Evolutionary conservation across 2,329 filamentous ascomycete species (phyloP), one percentile per base, ranked within the genome.

Genomic region (Sodiomyces alkalinus): DNA sequence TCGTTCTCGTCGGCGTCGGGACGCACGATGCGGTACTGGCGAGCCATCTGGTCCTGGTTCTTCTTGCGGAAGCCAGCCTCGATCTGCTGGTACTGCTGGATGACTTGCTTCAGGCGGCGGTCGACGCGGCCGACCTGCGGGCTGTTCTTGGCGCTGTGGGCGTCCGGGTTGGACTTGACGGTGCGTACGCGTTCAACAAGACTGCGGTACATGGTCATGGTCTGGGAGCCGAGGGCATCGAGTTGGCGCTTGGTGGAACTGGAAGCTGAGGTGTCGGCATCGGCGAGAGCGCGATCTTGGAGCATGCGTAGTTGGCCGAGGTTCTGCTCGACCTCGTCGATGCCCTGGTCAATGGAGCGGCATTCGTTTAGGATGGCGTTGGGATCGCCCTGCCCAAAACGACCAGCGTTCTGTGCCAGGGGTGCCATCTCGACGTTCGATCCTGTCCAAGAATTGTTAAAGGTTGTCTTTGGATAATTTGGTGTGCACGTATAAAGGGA

Each of bases 21-120:
- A 38, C 74, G 70, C 31, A 90, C 86, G 48, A 96, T 94, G 33
- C 80, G 71, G 56, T 92, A 93, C 51, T 94, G 85, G 31, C 90
- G 72, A 39, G 75, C 79, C 58, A 92, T 80, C 53, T 92, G 82
- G 27, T 83, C 79, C 49, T 81, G 69, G 18, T 82, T 73, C 41
- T 78, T 75, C 53, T 80, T 79, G 47, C 79, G 72, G 64, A 86
- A 93, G 14, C 75, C 67, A 2, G 71, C 71, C 53, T 96, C 86
- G 31, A 82, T 64, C 39, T 73, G 66, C 54, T 90, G 82, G 60
- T 86, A 94, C 36, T 73, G 60, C 41, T 80, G 71, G 51, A 93
- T 87, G 34, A 81, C 80, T 24, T 67, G 61, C 60, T 87, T 86
- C 41, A 94, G 64, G 32, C 77, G 70, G 29, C 79, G 70, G 51